Evolutionary conservation across 148 eudicot species (phyloP).

Genomic region (Camellia japonica): DNA sequence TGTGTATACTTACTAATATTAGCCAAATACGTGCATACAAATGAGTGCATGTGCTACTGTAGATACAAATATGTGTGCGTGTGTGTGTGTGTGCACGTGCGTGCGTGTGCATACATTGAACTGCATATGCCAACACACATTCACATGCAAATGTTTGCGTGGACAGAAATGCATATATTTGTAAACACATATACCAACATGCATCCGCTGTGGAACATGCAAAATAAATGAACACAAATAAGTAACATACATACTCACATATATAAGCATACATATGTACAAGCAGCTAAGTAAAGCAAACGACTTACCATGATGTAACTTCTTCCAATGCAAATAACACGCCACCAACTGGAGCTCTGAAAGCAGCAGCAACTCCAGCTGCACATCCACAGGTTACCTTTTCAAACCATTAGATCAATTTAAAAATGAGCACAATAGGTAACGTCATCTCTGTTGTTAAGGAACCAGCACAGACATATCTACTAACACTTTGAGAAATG

Average conservation of each 20-base stretch:
- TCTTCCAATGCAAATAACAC: slow-evolving; percentile 97
- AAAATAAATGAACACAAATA: not conserved
- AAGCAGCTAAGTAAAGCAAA: slow-evolving; percentile 7
- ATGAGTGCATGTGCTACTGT: not conserved
- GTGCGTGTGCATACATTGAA: not conserved
- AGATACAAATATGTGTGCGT: not conserved
- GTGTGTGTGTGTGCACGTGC: not conserved
- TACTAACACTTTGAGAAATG: not conserved
- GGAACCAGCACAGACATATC: not conserved
- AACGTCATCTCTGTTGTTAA: not conserved
- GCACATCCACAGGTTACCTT: slow-evolving; percentile 99
- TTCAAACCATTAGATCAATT: slow-evolving; percentile 47
- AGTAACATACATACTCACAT: not conserved
- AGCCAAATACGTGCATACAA: not conserved
- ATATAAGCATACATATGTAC: not conserved
- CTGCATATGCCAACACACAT: not conserved
- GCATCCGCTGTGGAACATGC: not conserved
- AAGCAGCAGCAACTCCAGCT: slow-evolving; percentile 99
- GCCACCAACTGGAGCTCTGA: slow-evolving; percentile 99
- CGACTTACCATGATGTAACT: slow-evolving; percentile 89
- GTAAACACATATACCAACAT: not conserved
- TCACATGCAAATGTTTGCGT: not conserved
- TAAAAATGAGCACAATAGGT: slow-evolving; percentile 29
- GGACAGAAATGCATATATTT: not conserved
- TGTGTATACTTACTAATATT: not conserved